A percentile compares a stretch with the other conserved stretches of the same genome.
phyloP scores from a whole-genome alignment of 805 yeast genomes.

The Wickerhamomyces subpelliculosus region DNA sequence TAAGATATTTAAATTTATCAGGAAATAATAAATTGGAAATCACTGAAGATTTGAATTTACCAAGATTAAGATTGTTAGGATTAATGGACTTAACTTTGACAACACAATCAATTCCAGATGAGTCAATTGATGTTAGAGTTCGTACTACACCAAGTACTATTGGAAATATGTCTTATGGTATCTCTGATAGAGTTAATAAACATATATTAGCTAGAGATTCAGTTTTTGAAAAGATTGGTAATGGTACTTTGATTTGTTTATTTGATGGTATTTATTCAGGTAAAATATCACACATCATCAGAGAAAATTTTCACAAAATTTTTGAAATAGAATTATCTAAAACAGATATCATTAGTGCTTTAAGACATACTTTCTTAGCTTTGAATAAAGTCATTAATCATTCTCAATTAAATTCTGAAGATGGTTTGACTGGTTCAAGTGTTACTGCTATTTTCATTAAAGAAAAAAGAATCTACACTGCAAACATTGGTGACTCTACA shows the following conservation, averaged over 20 bases:
- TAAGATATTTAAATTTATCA: conserved; percentile 80
- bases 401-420: conserved; percentile 52
- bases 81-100: conserved; percentile 94
- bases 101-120: conserved; percentile 85
- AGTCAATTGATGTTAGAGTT: conserved; percentile 71
- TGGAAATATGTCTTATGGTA: conserved; percentile 77
- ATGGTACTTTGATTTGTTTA: conserved; percentile 68
- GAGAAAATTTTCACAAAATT: conserved; percentile 59
- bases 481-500: conserved; percentile 88
- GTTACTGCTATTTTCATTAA: conserved; percentile 75
- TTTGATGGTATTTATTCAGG: conserved; percentile 77
- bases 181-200: conserved; percentile 78
- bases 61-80: conserved; percentile 68
- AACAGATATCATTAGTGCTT: conserved; percentile 57
- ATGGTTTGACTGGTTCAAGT: conserved; percentile 76
- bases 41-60: conserved; percentile 71
- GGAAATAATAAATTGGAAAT: conserved; percentile 92
- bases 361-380: conserved; percentile 73
- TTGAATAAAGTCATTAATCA: conserved; percentile 68
- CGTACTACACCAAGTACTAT: conserved; percentile 83
- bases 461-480: conserved; percentile 65
- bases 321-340: conserved; percentile 61
- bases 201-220: conserved; percentile 74
- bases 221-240: conserved; percentile 81
- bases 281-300: conserved; percentile 63